Evolutionary conservation across 306 rosid genomes (phyloP), one percentile per base, ranked within the genome.

Genomic region (Ochetophila trinervis): DNA sequence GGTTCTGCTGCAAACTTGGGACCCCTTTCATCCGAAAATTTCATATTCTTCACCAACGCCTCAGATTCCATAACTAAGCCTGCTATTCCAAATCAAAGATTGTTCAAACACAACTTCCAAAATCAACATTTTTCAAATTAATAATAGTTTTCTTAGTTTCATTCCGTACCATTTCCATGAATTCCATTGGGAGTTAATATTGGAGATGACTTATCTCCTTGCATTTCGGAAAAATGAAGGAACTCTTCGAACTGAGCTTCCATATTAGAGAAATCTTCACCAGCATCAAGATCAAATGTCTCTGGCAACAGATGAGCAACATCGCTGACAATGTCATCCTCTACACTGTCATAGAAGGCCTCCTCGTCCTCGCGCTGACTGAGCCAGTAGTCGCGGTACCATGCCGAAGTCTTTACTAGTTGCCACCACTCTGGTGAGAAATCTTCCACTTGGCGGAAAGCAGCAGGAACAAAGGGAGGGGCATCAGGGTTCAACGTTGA

Each of bases 391-490:
- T 88, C 88, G 17, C 69, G 89, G 83, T 82, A 91, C 97, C 97
- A 91, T 17, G 88, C 82, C 1, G 84, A 76, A 34, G 96, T 88
- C 35, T 91, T 91, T 20, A 91, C 86, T 78, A 88, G 68, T 63
- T 88, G 89, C 94, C 97, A 91, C 97, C 97, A 88, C 75, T 91
- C 94, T 0, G 96, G 91, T 54, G 97, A 88, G 61, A 91, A 91
- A 83, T 91, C 97, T 76, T 91, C 97, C 81, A 91, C 96, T 74
- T 74, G 87, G 47, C 86, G 92, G 12, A 86, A 84, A 3, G 90
- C 94, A 35, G 94, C 85, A 0, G 96, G 97, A 62, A 91, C 66
- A 68, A 81, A 91, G 42, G 84, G 94, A 12, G 97, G 94, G 16
- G 97, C 97, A 47, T 88, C 74, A 1, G 96, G 97, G 74, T 91